phyloP scores from a whole-genome alignment of 2,329 filamentous ascomycete species.

The Aspergillus versicolor region DNA sequence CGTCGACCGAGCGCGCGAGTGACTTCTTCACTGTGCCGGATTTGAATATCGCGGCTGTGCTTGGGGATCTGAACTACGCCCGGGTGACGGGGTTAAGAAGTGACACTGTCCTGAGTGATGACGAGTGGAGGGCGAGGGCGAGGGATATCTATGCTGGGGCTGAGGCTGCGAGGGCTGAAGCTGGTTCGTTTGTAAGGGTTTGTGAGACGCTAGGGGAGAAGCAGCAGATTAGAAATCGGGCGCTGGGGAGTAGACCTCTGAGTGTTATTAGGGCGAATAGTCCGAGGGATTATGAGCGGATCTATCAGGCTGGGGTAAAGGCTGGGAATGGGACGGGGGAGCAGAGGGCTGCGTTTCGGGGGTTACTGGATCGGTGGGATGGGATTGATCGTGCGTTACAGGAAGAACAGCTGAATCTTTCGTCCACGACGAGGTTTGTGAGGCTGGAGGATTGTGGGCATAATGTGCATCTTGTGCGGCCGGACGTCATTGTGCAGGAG shows the following conservation, averaged over 20 bases:
- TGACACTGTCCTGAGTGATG: slow-evolving; percentile 28
- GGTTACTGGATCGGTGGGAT: slow-evolving; percentile 32
- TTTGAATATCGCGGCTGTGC: slow-evolving; percentile 29
- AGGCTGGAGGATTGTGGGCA: slow-evolving; percentile 38
- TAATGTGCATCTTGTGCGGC: slow-evolving; percentile 36
- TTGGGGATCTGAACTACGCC: slow-evolving; percentile 31
- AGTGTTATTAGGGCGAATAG: slow-evolving; percentile 38
- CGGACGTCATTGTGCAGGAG: slow-evolving; percentile 38
- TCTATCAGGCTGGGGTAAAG: slow-evolving; percentile 34
- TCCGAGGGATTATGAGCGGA: slow-evolving; percentile 30
- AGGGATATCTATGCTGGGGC: slow-evolving; percentile 28
- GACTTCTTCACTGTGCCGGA: slow-evolving; percentile 33
- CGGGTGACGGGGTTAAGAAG: slow-evolving; percentile 32
- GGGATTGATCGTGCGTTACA: slow-evolving; percentile 26
- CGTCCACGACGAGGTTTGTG: slow-evolving; percentile 28
- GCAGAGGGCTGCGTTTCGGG: slow-evolving; percentile 29
- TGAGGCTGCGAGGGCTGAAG: slow-evolving; percentile 23
- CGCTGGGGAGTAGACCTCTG: slow-evolving; percentile 31
- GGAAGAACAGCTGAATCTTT: slow-evolving; percentile 34
- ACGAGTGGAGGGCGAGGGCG: slow-evolving; percentile 35
- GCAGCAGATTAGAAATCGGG: slow-evolving; percentile 28
- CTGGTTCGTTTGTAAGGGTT: slow-evolving; percentile 19
- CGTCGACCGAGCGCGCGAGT: slow-evolving; percentile 33
- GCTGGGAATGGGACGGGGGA: slow-evolving; percentile 34
- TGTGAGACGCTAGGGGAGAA: slow-evolving; percentile 30